These are phyloP conservation scores for Moesziomyces parantarcticus DNA, from an alignment of 1,284 basidiomycete genomes.

Conservation along the genomic window DNA sequence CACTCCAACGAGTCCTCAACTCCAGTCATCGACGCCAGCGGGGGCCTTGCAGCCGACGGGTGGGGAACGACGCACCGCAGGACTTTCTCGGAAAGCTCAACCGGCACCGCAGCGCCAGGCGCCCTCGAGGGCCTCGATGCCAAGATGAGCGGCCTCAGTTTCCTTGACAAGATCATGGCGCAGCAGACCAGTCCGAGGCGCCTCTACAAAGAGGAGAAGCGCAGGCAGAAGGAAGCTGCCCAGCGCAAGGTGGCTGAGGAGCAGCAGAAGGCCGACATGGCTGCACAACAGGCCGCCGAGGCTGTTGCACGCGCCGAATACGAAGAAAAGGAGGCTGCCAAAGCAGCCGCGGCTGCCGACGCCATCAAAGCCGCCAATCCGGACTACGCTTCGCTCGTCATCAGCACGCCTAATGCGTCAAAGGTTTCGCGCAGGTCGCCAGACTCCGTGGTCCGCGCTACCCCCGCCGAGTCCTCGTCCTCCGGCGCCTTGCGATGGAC, in stretches of 20 bases:
- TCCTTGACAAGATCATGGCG: constrained; percentile 64
- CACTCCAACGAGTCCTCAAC: constrained; percentile 11
- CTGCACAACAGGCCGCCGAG: constrained; percentile 25
- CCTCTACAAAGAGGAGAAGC: constrained; percentile 57
- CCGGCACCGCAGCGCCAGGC: constrained; percentile 21
- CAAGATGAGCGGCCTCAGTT: constrained; percentile 59
- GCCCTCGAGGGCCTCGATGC: constrained; percentile 37
- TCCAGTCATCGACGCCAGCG: constrained; percentile 8
- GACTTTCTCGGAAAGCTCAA: constrained; percentile 28
- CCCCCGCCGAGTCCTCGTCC: constrained; percentile 29
- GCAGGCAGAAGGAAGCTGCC: constrained; percentile 35
- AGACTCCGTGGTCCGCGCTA: constrained; percentile 27
- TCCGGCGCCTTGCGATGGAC: constrained; percentile 38
- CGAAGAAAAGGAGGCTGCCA: constrained; percentile 35
- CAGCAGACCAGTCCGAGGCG: constrained; percentile 60
- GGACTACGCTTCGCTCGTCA: constrained; percentile 39
- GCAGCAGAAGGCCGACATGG: constrained; percentile 30
- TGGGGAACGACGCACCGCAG: constrained; percentile 38
- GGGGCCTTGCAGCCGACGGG: constrained; percentile 34
- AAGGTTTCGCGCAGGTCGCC: constrained; percentile 33
- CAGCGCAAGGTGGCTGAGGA: constrained; percentile 24
- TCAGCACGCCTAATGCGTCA: constrained; percentile 29
- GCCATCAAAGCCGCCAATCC: constrained; percentile 40
- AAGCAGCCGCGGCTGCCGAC: constrained; percentile 36
- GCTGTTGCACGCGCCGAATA: constrained; percentile 34